phyloP scores from a whole-genome alignment of 306 rosid species.

The Begonia peltatifolia region DNA sequence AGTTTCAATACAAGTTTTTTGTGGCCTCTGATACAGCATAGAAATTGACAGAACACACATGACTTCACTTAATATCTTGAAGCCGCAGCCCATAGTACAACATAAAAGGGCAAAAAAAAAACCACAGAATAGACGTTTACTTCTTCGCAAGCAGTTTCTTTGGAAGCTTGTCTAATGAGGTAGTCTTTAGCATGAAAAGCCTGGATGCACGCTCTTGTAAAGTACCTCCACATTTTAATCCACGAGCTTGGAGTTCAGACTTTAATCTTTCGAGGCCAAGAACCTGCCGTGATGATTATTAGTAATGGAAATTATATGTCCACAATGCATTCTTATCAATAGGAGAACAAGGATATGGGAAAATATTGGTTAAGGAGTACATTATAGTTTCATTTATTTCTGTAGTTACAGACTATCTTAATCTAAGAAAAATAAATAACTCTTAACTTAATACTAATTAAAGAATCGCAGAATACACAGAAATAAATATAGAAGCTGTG shows the following conservation, averaged over 20 bases:
- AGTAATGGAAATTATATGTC: neutral
- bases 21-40: too few species aligned
- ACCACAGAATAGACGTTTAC: conserved; percentile 10
- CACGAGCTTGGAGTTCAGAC: conserved; percentile 58
- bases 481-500: too few species aligned
- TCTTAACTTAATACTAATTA: too few species aligned
- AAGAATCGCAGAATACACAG: too few species aligned
- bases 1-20: too few species aligned
- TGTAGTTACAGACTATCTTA: too few species aligned
- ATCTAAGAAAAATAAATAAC: too few species aligned
- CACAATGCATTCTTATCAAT: neutral
- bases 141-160: conserved; percentile 75
- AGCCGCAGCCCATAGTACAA: too few species aligned
- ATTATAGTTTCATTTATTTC: neutral
- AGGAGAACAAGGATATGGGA: too few species aligned
- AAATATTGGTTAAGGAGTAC: too few species aligned
- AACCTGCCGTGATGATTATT: conserved; percentile 22
- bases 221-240: conserved; percentile 91
- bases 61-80: too few species aligned
- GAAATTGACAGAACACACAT: too few species aligned
- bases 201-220: conserved; percentile 82
- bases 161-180: conserved; percentile 63
- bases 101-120: neutral
- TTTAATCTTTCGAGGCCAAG: conserved; percentile 79
- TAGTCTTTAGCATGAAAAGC: conserved; percentile 74